Evolutionary conservation across 345 rosid genomes (phyloP).

Genomic region (Syzygium aromaticum): DNA sequence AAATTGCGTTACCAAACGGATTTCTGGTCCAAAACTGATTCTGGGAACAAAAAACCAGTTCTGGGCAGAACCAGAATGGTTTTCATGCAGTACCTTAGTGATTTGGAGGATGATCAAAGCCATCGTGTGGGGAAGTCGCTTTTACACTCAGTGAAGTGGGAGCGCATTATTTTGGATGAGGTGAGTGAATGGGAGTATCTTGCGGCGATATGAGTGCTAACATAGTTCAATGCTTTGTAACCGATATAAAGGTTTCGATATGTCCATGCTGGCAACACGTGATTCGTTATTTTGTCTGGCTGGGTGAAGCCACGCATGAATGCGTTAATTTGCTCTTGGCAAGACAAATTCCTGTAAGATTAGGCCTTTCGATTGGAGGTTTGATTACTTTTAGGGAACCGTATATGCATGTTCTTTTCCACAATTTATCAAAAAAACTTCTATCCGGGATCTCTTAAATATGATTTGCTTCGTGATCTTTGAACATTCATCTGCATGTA

Average conservation of each 20-base stretch:
- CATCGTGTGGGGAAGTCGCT: conserved; percentile 38
- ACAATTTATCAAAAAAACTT: background rate
- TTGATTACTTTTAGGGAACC: background rate
- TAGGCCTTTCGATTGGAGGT: background rate
- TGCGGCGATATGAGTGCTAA: background rate
- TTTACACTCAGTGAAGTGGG: conserved; percentile 79
- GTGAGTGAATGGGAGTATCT: conserved; percentile 21
- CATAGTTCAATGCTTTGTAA: background rate
- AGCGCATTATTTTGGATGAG: conserved; percentile 89
- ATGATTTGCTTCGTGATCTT: background rate
- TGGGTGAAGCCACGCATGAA: background rate
- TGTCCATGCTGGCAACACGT: background rate
- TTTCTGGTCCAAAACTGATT: no score
- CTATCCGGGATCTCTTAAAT: background rate
- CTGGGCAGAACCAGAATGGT: no score
- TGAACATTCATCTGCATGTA: background rate
- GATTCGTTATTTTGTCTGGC: background rate
- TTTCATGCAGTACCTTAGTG: no score
- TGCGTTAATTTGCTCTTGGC: background rate
- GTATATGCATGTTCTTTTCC: background rate
- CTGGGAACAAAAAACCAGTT: no score
- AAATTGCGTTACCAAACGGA: no score
- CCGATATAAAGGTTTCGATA: background rate
- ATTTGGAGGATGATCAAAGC: conserved; percentile 11
- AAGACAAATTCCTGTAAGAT: background rate